Percentiles rank a stretch among this genome's conserved stretches.
phyloP scores from a whole-genome alignment of 805 yeast genomes.

The Gaillardinia entomophila region DNA sequence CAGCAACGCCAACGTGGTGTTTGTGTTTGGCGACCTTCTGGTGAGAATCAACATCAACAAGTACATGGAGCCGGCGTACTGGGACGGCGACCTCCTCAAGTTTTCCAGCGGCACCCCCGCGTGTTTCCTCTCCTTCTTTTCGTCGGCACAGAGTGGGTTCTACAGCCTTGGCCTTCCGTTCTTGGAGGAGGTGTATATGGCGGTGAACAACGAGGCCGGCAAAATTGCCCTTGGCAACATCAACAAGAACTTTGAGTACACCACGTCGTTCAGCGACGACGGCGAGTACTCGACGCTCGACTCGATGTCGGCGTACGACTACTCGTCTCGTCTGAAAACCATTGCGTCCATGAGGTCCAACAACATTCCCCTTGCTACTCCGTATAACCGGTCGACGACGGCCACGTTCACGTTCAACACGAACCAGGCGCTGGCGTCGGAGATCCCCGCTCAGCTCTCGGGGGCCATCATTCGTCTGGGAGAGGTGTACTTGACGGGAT shows the following conservation, averaged over 20 bases:
- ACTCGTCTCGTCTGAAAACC: constrained; percentile 6
- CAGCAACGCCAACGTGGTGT: constrained; percentile 45
- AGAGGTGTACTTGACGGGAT: constrained; percentile 21
- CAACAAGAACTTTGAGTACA: constrained; percentile 11
- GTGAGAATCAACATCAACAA: constrained; percentile 46
- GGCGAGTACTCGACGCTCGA: neutral
- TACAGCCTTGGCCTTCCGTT: constrained; percentile 56
- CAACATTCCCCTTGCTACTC: constrained; percentile 45
- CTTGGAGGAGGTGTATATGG: constrained; percentile 47
- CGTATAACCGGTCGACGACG: neutral
- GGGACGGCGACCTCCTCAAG: constrained; percentile 28
- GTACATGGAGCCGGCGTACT: constrained; percentile 36
- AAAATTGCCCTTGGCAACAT: constrained; percentile 54
- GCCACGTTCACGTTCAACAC: neutral
- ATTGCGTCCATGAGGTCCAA: constrained; percentile 28
- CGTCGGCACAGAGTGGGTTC: constrained; percentile 44
- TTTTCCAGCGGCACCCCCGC: constrained; percentile 54
- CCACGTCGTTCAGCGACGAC: constrained; percentile 1
- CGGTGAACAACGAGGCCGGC: constrained; percentile 56
- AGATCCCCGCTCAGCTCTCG: constrained; percentile 21
- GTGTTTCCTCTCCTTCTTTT: constrained; percentile 49
- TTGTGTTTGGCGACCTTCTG: constrained; percentile 47
- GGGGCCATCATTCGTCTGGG: constrained; percentile 21
- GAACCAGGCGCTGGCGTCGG: neutral
- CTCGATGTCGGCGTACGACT: constrained; percentile 1